A percentile compares a stretch with the other conserved stretches of the same genome.
Evolutionary conservation across 768 basidiomycete genomes (phyloP).

Genomic region (Lactifluus piperatus): DNA sequence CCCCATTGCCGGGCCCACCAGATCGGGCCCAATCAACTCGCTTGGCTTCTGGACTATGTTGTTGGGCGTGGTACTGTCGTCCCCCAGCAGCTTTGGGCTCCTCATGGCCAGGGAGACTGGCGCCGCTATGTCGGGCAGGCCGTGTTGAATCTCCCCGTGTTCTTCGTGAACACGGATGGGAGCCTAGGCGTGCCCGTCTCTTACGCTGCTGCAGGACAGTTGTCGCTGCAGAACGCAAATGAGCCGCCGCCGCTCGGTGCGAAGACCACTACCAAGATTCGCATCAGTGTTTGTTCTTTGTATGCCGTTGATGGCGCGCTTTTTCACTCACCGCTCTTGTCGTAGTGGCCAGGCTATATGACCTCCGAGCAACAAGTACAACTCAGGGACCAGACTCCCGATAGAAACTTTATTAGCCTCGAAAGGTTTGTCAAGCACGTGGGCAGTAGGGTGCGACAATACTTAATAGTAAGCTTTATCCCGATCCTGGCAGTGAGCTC

Average conservation of each 20-base stretch:
- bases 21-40: neutral
- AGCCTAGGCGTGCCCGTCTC: conserved; percentile 5
- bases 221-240: neutral
- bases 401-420: neutral
- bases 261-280: conserved; percentile 3
- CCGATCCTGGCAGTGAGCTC: neutral
- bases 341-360: conserved; percentile 13
- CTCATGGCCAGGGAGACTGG: conserved; percentile 10
- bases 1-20: neutral
- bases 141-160: conserved; percentile 2
- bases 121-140: conserved; percentile 15
- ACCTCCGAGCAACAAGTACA: conserved; percentile 8
- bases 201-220: conserved; percentile 7
- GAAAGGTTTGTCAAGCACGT: conserved; percentile 11
- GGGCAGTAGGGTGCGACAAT: conserved; percentile 6
- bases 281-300: conserved; percentile 1
- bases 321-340: neutral
- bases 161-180: conserved; percentile 6
- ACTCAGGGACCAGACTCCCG: neutral
- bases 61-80: conserved; percentile 9
- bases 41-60: conserved; percentile 9
- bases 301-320: neutral
- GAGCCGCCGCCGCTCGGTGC: conserved; percentile 5
- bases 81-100: conserved; percentile 14
- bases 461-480: conserved; percentile 1